These are phyloP conservation scores for Candida nonsorbophila DNA, from an alignment of 805 yeast genomes.

Conservation along the genomic window DNA sequence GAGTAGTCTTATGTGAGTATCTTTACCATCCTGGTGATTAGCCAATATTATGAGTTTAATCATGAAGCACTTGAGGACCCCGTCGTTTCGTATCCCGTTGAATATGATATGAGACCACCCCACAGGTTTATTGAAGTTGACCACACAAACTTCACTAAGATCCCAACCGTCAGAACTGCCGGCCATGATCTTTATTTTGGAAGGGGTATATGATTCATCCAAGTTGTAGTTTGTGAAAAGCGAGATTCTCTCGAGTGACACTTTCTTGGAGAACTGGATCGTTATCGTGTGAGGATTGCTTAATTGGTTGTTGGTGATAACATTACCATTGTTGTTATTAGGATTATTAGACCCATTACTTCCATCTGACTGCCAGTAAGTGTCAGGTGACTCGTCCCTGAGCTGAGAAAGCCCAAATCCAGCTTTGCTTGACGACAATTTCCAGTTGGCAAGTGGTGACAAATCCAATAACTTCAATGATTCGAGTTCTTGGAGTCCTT, in stretches of 20 bases:
- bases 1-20: conserved; percentile 79
- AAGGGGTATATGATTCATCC: conserved; percentile 94
- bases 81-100: conserved; percentile 48
- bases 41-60: conserved; percentile 58
- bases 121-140: conserved; percentile 56
- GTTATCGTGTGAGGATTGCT: conserved; percentile 79
- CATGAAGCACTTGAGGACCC: conserved; percentile 60
- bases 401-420: conserved; percentile 71
- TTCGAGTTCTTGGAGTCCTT: conserved; percentile 54
- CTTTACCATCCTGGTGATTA: conserved; percentile 95
- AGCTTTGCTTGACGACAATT: conserved; percentile 67
- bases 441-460: conserved; percentile 81
- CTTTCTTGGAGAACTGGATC: conserved; percentile 74
- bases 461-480: conserved; percentile 61
- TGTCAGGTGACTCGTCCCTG: conserved; percentile 63
- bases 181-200: conserved; percentile 55
- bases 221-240: conserved; percentile 62
- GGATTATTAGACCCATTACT: conserved; percentile 25
- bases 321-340: conserved; percentile 11
- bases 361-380: conserved; percentile 96
- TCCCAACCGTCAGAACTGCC: conserved; percentile 78
- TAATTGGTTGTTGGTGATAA: conserved; percentile 26
- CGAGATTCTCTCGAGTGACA: conserved; percentile 61
- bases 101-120: conserved; percentile 76
- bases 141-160: conserved; percentile 57